Evolutionary conservation across 371 early-diverging fungal genomes (phyloP).

Genomic region (Lichtheimia ornata): DNA sequence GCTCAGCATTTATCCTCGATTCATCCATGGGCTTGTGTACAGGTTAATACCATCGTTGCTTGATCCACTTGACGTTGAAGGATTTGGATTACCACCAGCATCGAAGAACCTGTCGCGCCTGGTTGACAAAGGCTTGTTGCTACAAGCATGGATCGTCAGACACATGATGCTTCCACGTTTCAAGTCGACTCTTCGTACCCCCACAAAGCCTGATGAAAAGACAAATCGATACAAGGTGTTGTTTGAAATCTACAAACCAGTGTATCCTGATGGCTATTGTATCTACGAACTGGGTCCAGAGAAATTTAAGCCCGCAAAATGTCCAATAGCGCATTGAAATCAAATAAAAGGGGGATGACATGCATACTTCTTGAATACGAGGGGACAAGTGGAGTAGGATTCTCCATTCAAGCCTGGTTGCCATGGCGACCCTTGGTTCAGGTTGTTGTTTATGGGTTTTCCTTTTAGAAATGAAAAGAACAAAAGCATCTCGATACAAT

Average conservation of each 20-base stretch:
- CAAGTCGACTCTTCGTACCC: slow-evolving; percentile 26
- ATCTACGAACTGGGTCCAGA: slow-evolving; percentile 42
- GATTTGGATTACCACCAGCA: slow-evolving; percentile 23
- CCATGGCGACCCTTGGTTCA: too few relatives aligned
- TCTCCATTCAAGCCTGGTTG: too few relatives aligned
- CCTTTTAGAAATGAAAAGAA: too few relatives aligned
- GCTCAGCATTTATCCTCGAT: slow-evolving; percentile 21
- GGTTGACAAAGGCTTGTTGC: neutral
- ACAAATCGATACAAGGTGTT: slow-evolving; percentile 28
- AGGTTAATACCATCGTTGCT: slow-evolving; percentile 23
- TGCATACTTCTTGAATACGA: neutral
- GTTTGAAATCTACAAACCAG: slow-evolving; percentile 23
- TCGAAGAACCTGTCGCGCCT: neutral
- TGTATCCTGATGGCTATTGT: slow-evolving; percentile 39
- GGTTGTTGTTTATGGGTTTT: too few relatives aligned
- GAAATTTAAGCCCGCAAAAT: slow-evolving; percentile 24
- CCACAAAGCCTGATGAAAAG: slow-evolving; percentile 24
- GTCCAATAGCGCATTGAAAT: slow-evolving; percentile 10
- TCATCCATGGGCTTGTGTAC: slow-evolving; percentile 21
- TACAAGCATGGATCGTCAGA: slow-evolving; percentile 7
- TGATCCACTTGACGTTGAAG: slow-evolving; percentile 21
- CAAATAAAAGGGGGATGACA: neutral
- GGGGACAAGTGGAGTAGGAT: too few relatives aligned
- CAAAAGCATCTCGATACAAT: too few relatives aligned
- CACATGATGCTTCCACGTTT: slow-evolving; percentile 33